Base-by-base conservation (phyloP, 2,329 filamentous ascomycete species). In the Amauroascus verrucosus region DNA sequence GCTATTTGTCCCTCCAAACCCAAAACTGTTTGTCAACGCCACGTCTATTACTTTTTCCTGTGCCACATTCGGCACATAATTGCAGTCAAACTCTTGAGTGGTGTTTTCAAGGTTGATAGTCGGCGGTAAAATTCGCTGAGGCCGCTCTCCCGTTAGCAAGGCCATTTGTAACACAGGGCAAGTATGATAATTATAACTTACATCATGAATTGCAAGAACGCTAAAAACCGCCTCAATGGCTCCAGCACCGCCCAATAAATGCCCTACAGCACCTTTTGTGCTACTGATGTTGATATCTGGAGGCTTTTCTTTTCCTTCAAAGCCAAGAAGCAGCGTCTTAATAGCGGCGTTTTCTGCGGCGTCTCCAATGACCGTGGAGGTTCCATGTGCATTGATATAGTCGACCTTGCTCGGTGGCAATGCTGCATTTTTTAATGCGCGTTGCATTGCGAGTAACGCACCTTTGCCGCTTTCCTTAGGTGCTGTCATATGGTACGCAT, bases 321-420 rank as follows among this genome's bases (percentile, higher is more conserved):
- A 78, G 0, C 86, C 86, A 8, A 88, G 73, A 71, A 97, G 82
- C 37, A 98, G 70, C 0, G 79, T 72, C 57, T 82, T 84, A 61
- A 97, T 91, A 0, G 93, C 93, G 6, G 76, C 73, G 48, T 91
- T 91, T 71, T 98, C 93, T 1, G 93, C 91, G 20, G 80, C 78
- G 70, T 98, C 93, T 0, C 93, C 93, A 1, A 97, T 77, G 6
- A 77, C 69, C 0, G 91, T 98, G 20, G 86, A 87, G 1, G 93
- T 98, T 0, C 91, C 93, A 65, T 98, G 93, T 1, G 93, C 93
- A 64, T 97, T 98, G 65, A 98, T 80, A 67, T 98, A 98, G 67
- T 90, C 87, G 3, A 98, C 82, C 38, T 82, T 72, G 0, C 70
- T 70, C 0, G 93, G 90, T 49, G 75, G 75, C 35, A 95, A 64